A percentile compares a stretch with the other conserved stretches of the same genome.
Conservation (phyloP, 371 early-diverging fungal species). For the Mucor piriformis region DNA sequence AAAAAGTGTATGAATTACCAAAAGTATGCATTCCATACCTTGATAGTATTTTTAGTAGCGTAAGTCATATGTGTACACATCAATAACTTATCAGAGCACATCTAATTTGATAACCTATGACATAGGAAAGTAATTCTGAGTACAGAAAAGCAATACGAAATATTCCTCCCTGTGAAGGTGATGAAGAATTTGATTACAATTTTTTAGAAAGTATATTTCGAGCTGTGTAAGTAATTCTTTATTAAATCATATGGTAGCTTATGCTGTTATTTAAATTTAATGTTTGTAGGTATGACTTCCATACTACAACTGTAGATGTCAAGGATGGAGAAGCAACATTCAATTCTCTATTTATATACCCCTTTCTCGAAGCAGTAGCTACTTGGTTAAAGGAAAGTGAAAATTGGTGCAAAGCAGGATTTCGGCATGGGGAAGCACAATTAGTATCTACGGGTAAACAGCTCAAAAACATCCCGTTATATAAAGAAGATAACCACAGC, state of each 20-base stretch:
- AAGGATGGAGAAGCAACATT: slow-evolving; percentile 20
- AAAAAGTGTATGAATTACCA: background rate
- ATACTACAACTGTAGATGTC: slow-evolving; percentile 15
- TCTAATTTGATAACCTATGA: slow-evolving; percentile 15
- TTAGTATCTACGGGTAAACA: slow-evolving; percentile 11
- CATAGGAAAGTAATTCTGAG: slow-evolving; percentile 16
- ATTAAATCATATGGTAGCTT: slow-evolving; percentile 15
- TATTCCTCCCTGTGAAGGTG: slow-evolving; percentile 12
- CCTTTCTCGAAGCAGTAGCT: slow-evolving; percentile 17
- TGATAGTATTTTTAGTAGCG: slow-evolving; percentile 9
- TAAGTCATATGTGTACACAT: slow-evolving; percentile 18
- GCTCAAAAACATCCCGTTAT: slow-evolving; percentile 14
- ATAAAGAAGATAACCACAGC: slow-evolving; percentile 19
- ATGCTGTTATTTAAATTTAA: slow-evolving; percentile 16
- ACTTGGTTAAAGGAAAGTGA: slow-evolving; percentile 8
- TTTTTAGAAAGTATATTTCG: too few species aligned
- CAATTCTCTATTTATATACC: slow-evolving; percentile 19
- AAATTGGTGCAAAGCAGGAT: slow-evolving; percentile 12
- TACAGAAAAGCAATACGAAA: slow-evolving; percentile 16
- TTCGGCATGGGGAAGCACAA: slow-evolving; percentile 4
- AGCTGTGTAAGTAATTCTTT: slow-evolving; percentile 17
- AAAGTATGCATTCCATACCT: slow-evolving; percentile 10
- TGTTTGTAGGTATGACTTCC: slow-evolving; percentile 17
- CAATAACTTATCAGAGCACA: slow-evolving; percentile 11
- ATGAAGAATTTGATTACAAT: slow-evolving; percentile 10